Evolutionary conservation across 179 eudicot species (phyloP), one percentile per base, ranked within the genome.

Genomic region (Beta lomatogona): DNA sequence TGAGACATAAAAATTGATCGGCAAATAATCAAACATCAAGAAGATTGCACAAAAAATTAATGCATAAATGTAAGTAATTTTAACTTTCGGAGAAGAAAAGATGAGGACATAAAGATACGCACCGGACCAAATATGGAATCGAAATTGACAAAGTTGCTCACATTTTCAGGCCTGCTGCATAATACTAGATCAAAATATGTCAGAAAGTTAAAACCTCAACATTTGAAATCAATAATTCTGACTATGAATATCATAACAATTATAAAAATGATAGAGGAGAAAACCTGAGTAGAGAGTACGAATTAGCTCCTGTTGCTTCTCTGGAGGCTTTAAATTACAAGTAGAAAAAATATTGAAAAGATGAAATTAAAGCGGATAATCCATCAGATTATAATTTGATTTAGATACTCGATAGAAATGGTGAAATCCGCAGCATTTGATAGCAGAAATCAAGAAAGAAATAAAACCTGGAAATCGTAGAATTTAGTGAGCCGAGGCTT

Each of bases 401-500:
- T 73, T 7, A 16, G 59, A 73, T 4, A 28, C 61, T 22, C 16
- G 76, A 52, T 64, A 12, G 41, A 9, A 4, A n/a, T 25, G 11
- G 22, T 3, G 13, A 31, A 15, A 28, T 4, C 4, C 4, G 28
- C 3, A 19, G 12, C 8, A 15, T 25, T 22, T 5, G n/a, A 48
- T 15, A n/a, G n/a, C 9, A 73, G 18, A 18, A 60, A 19, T n/a
- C 41, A 52, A 16, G 28, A 21, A 59, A 16, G 7, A 54, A 58
- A 36, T 3, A 50, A 3, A 59, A 94, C 97, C 93, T 91, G 92
- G 79, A 77, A 95, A 31, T 91, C 87, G 86, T 92, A 95, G 88
- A 95, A 93, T 83, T 92, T 93, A 82, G 93, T 77, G 36, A 95
- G 90, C 11, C 97, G 97, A 83, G 97, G 93, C 84, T 93, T 93